Evolutionary conservation across 169 alveolate species (phyloP).

Genomic region (Plasmodium chabaudi): DNA sequence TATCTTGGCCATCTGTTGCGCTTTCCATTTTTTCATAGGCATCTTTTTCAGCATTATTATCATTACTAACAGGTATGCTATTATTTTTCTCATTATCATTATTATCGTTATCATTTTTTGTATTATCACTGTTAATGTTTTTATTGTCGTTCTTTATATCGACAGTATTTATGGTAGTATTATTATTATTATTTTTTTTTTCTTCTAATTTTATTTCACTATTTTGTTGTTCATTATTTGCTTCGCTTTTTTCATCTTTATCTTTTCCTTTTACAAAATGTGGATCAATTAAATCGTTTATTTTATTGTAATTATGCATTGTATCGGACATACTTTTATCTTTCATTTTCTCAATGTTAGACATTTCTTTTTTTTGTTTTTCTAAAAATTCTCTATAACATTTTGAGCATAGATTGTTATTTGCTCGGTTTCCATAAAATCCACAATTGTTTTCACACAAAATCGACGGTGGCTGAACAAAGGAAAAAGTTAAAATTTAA

Average conservation of each 20-base stretch:
- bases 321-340: conserved; percentile 39
- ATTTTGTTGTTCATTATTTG: not conserved
- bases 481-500: not conserved
- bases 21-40: not conserved
- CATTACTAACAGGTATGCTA: not conserved
- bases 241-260: conserved; percentile 10
- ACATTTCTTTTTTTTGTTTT: conserved; percentile 74
- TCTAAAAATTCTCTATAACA: conserved; percentile 90
- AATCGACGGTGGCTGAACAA: conserved; percentile 82
- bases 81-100: not conserved
- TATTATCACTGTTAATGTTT: not conserved
- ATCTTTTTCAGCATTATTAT: not conserved
- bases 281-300: conserved; percentile 31
- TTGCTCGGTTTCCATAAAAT: conserved; percentile 93
- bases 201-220: not conserved
- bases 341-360: conserved; percentile 37
- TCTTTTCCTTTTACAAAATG: conserved; percentile 12
- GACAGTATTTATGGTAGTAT: conserved; percentile 14
- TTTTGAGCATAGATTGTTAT: conserved; percentile 91
- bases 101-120: not conserved
- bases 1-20: conserved; percentile 34
- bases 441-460: conserved; percentile 93
- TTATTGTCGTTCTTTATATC: not conserved
- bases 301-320: conserved; percentile 9
- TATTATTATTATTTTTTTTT: not conserved